phyloP scores from a whole-genome alignment of 2,329 filamentous ascomycete species.

The Fusarium musae region DNA sequence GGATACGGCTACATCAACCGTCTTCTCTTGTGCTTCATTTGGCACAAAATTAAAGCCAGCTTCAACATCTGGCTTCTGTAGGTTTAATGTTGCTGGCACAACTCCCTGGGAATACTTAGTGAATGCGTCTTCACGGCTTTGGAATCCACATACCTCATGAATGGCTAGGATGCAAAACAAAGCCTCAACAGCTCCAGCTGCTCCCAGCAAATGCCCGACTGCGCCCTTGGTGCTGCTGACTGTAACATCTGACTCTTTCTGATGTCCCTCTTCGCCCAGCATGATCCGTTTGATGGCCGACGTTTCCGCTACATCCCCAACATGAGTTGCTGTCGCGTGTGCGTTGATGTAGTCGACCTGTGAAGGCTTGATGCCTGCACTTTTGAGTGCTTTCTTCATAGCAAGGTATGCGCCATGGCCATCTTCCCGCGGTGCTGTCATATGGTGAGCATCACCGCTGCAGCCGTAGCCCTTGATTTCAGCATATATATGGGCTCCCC shows the following conservation, averaged over 20 bases:
- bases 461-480: constrained; percentile 90
- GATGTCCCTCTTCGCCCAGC: constrained; percentile 75
- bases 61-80: constrained; percentile 72
- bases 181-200: constrained; percentile 90
- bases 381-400: constrained; percentile 84
- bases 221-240: constrained; percentile 96
- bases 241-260: constrained; percentile 72
- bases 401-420: constrained; percentile 84
- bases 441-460: constrained; percentile 90
- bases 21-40: constrained; percentile 73
- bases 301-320: constrained; percentile 92
- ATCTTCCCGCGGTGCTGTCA: constrained; percentile 88
- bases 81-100: constrained; percentile 88
- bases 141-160: constrained; percentile 69
- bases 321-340: constrained; percentile 86
- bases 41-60: constrained; percentile 90
- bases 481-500: constrained; percentile 86
- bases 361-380: constrained; percentile 74
- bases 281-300: constrained; percentile 82
- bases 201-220: constrained; percentile 89
- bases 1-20: constrained; percentile 80
- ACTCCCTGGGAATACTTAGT: constrained; percentile 67
- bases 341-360: constrained; percentile 93
- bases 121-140: no score
- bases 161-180: constrained; percentile 86